These are phyloP conservation scores for Penicillium simplicissimum DNA, from an alignment of 495 filamentous ascomycete species.

Conservation along the genomic window DNA sequence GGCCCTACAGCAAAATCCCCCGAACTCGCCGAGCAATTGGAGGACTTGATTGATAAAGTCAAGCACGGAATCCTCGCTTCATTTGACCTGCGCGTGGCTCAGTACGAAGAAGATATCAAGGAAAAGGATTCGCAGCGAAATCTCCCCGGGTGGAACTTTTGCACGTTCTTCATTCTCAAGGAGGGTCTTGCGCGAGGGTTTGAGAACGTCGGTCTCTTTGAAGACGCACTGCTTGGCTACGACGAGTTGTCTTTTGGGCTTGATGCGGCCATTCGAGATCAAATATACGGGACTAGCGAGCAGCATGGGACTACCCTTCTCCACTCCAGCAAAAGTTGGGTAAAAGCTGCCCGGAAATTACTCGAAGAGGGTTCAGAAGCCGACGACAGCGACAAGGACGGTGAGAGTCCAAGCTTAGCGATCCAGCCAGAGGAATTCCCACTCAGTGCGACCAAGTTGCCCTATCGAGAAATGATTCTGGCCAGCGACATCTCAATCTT, in stretches of 20 bases:
- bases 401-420: slow-evolving; percentile 29
- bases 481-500: slow-evolving; percentile 97
- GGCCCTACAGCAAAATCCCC: slow-evolving; percentile 51
- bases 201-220: slow-evolving; percentile 92
- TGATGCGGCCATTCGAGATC: slow-evolving; percentile 77
- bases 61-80: slow-evolving; percentile 84
- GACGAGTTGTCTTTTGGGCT: slow-evolving; percentile 88
- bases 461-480: slow-evolving; percentile 89
- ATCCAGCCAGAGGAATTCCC: slow-evolving; percentile 48
- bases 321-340: slow-evolving; percentile 68
- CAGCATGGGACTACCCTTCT: slow-evolving; percentile 68
- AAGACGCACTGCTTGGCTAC: slow-evolving; percentile 90
- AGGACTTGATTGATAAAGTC: slow-evolving; percentile 81
- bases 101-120: slow-evolving; percentile 96
- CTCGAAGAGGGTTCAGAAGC: slow-evolving; percentile 22
- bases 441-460: slow-evolving; percentile 71
- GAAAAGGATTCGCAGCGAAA: slow-evolving; percentile 87
- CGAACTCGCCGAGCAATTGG: slow-evolving; percentile 73
- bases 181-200: slow-evolving; percentile 92
- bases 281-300: slow-evolving; percentile 54
- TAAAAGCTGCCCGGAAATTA: slow-evolving; percentile 55
- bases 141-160: slow-evolving; percentile 97
- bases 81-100: slow-evolving; percentile 85
- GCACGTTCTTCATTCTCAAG: slow-evolving; percentile 96
- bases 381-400: slow-evolving; percentile 19